Conservation (phyloP, 495 filamentous ascomycete species). For the Penicillium cinerascens region DNA sequence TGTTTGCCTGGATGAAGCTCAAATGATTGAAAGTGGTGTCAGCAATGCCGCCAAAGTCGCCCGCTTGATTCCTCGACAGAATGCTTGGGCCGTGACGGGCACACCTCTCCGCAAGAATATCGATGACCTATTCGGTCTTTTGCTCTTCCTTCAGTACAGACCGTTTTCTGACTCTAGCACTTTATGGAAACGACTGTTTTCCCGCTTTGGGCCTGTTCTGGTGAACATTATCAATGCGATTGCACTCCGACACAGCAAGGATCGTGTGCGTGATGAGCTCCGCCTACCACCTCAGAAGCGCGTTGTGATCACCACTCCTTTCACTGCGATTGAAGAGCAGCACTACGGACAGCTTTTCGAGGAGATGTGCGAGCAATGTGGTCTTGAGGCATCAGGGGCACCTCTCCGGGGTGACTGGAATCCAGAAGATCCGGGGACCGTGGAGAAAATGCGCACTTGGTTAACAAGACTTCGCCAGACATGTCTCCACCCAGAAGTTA, state of each 20-base stretch:
- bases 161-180: conserved; percentile 61
- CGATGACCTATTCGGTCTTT: conserved; percentile 61
- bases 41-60: conserved; percentile 81
- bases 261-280: conserved; percentile 66
- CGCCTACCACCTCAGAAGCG: conserved; percentile 70
- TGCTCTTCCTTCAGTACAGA: conserved; percentile 75
- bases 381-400: conserved; percentile 59
- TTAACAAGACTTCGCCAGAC: conserved; percentile 72
- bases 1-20: conserved; percentile 89
- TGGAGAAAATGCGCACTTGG: conserved; percentile 70
- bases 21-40: conserved; percentile 88
- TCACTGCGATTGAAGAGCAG: conserved; percentile 83
- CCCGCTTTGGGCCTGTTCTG: conserved; percentile 57
- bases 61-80: conserved; percentile 71
- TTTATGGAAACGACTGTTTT: conserved; percentile 66
- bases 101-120: conserved; percentile 82
- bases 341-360: conserved; percentile 71
- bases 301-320: conserved; percentile 83
- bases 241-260: conserved; percentile 82
- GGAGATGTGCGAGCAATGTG: conserved; percentile 66
- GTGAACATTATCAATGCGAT: conserved; percentile 61
- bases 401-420: conserved; percentile 61
- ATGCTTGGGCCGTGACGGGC: conserved; percentile 91
- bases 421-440: conserved; percentile 48
- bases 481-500: conserved; percentile 80